Percentiles rank a stretch among this genome's conserved stretches.
Evolutionary conservation across 2,329 filamentous ascomycete species (phyloP).

Genomic region (Epichloe aotearoae): DNA sequence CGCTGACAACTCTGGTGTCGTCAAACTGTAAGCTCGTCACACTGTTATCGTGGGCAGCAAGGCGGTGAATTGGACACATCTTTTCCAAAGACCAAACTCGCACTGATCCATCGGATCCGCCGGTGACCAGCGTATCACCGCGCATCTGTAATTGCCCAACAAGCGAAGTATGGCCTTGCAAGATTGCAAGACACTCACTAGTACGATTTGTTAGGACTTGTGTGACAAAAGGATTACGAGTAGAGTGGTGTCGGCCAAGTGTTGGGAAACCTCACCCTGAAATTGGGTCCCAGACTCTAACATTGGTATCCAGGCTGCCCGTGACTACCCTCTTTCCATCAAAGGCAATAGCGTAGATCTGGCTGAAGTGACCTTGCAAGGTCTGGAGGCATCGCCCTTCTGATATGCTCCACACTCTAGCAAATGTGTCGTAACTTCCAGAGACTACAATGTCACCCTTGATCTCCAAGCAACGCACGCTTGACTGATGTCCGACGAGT

Average conservation of each 20-base stretch:
- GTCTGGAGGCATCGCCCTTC: slow-evolving; percentile 87
- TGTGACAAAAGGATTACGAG: neutral
- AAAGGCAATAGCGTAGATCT: slow-evolving; percentile 97
- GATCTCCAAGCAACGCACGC: slow-evolving; percentile 88
- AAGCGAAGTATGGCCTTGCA: slow-evolving; percentile 93
- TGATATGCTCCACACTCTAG: slow-evolving; percentile 94
- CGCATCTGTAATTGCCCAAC: slow-evolving; percentile 96
- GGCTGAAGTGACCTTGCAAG: slow-evolving; percentile 87
- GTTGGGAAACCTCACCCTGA: slow-evolving; percentile 50
- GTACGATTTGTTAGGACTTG: neutral
- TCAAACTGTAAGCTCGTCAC: slow-evolving; percentile 97
- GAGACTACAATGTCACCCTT: slow-evolving; percentile 96
- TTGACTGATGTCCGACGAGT: slow-evolving; percentile 87
- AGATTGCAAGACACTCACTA: slow-evolving; percentile 70
- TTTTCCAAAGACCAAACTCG: slow-evolving; percentile 89
- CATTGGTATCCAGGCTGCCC: slow-evolving; percentile 90
- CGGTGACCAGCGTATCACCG: slow-evolving; percentile 86
- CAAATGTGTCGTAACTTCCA: slow-evolving; percentile 93
- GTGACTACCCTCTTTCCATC: slow-evolving; percentile 89
- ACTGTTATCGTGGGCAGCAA: slow-evolving; percentile 95
- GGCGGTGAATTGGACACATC: slow-evolving; percentile 81
- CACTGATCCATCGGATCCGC: slow-evolving; percentile 90
- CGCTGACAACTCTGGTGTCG: slow-evolving; percentile 86
- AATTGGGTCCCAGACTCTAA: slow-evolving; percentile 88
- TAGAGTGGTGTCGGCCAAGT: no score